Evolutionary conservation across 805 yeast species (phyloP).

Genomic region (Isabelozyma heimii): DNA sequence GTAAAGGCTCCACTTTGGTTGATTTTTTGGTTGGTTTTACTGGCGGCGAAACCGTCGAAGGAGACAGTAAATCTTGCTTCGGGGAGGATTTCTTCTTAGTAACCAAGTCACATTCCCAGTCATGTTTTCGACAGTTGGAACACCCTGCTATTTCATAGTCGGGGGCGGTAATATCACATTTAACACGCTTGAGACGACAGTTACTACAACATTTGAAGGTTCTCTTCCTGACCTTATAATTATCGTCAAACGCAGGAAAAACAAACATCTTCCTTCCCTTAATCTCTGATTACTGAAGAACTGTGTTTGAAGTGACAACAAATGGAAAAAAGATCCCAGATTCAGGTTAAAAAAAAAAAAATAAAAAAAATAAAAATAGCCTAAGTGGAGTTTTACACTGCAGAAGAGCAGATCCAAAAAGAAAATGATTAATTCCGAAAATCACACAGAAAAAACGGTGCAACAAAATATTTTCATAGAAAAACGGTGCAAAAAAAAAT

Average conservation of each 20-base stretch:
- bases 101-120: slow-evolving; percentile 16
- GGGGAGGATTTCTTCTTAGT: neutral
- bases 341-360: too few relatives aligned
- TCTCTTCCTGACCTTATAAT: slow-evolving; percentile 31
- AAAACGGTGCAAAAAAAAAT: too few relatives aligned
- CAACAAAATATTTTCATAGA: too few relatives aligned
- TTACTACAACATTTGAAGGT: slow-evolving; percentile 31
- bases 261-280: slow-evolving; percentile 21
- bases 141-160: slow-evolving; percentile 28
- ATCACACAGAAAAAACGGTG: too few relatives aligned
- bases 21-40: neutral
- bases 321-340: too few relatives aligned
- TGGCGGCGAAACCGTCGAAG: too few relatives aligned
- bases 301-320: too few relatives aligned
- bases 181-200: slow-evolving; percentile 26
- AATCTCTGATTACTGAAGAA: neutral
- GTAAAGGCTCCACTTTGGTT: neutral
- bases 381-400: too few relatives aligned
- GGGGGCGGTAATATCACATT: slow-evolving; percentile 23
- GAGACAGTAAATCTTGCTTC: neutral
- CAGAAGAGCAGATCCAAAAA: too few relatives aligned
- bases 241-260: slow-evolving; percentile 34
- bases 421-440: too few relatives aligned
- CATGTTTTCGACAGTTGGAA: slow-evolving; percentile 21
- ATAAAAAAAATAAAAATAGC: too few relatives aligned